A percentile compares a stretch with the other conserved stretches of the same genome.
These are phyloP conservation scores for Saccharomyces hybrid DNA, from an alignment of 1,139 yeast genomes.

Conservation along the genomic window DNA sequence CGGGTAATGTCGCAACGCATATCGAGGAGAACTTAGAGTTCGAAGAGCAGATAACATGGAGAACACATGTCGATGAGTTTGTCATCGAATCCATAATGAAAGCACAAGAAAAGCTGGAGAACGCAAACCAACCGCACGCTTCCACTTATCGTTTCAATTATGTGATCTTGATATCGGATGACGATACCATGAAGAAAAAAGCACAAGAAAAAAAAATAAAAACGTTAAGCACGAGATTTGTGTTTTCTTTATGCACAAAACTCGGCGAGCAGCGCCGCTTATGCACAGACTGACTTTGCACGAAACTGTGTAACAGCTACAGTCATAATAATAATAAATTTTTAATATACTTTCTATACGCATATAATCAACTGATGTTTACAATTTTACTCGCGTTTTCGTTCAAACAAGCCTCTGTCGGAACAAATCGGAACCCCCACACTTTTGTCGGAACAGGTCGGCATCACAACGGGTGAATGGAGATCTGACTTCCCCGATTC, in stretches of 20 bases:
- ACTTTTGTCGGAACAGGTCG: background rate
- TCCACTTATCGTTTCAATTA: conserved; percentile 39
- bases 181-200: conserved; percentile 60
- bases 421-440: background rate
- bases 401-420: background rate
- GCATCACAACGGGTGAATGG: background rate
- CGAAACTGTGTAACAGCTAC: background rate
- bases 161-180: conserved; percentile 63
- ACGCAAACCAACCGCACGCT: conserved; percentile 5
- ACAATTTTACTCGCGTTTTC: background rate
- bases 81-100: conserved; percentile 34
- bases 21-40: conserved; percentile 42
- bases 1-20: conserved; percentile 57
- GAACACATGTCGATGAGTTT: conserved; percentile 37
- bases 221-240: conserved; percentile 30
- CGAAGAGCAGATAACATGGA: conserved; percentile 38
- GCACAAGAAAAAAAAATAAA: conserved; percentile 53
- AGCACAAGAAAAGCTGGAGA: conserved; percentile 27
- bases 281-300: conserved; percentile 23
- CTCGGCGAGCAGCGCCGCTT: conserved; percentile 21
- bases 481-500: background rate
- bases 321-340: background rate
- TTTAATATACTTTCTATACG: background rate
- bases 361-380: background rate
- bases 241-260: conserved; percentile 29